phyloP scores from a whole-genome alignment of 306 rosid species.

The Rubus parviflorus region DNA sequence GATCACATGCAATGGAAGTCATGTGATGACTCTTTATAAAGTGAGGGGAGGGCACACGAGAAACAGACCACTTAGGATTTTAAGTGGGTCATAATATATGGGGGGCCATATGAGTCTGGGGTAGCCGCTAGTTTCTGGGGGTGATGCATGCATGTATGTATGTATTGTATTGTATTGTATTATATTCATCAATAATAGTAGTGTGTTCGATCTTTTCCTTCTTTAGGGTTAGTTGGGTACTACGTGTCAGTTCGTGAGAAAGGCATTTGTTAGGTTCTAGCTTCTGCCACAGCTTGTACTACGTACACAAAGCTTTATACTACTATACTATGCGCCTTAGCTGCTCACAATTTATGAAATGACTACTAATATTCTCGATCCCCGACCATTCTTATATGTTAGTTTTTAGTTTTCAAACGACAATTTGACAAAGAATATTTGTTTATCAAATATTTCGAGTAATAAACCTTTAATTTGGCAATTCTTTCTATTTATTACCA shows the following conservation, averaged over 20 bases:
- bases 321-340: background rate
- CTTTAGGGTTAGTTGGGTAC: background rate
- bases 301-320: background rate
- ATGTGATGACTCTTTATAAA: conserved; percentile 14
- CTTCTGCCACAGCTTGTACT: background rate
- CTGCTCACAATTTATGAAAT: conserved; percentile 4
- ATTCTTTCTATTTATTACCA: background rate
- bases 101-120: background rate
- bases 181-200: background rate
- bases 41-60: conserved; percentile 9
- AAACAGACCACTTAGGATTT: conserved; percentile 7
- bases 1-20: conserved; percentile 15
- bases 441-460: background rate
- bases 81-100: conserved; percentile 6
- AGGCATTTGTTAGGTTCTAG: conserved; percentile 1
- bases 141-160: background rate
- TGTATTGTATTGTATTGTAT: background rate
- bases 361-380: background rate
- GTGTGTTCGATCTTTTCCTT: background rate
- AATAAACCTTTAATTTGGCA: background rate
- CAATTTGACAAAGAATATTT: background rate
- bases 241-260: background rate
- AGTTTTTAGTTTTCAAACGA: background rate
- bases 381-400: background rate
- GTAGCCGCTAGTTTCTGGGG: background rate